These are phyloP conservation scores for Candida tunisiensis DNA, from an alignment of 1,139 yeast species.

Conservation along the genomic window DNA sequence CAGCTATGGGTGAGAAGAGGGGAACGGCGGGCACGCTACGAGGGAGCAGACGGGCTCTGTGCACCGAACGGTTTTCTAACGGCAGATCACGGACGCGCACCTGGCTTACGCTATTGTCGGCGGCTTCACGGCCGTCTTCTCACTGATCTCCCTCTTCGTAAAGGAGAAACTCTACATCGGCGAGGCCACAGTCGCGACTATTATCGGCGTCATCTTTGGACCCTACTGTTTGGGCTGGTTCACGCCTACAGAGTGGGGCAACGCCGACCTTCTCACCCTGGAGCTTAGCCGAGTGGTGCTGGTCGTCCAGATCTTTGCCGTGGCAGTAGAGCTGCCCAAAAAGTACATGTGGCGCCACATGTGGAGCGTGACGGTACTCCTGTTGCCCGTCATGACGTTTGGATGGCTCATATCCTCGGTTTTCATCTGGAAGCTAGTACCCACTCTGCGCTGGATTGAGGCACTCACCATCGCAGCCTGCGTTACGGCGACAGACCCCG, in stretches of 20 bases:
- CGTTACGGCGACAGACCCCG: conserved; percentile 96
- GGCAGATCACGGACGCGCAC: conserved; percentile 46
- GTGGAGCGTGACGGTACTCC: conserved; percentile 60
- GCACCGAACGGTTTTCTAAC: too few species aligned
- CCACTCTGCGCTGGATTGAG: conserved; percentile 62
- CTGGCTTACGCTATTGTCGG: conserved; percentile 88
- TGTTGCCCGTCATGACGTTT: conserved; percentile 84
- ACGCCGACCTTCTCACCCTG: conserved; percentile 67
- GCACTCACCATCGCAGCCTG: conserved; percentile 80
- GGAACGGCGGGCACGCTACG: too few species aligned
- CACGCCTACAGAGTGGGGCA: conserved; percentile 81
- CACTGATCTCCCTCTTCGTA: conserved; percentile 76
- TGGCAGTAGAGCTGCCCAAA: conserved; percentile 89
- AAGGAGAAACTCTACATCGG: conserved; percentile 85
- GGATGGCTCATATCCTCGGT: conserved; percentile 88
- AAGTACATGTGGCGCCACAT: conserved; percentile 88
- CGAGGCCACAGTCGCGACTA: conserved; percentile 88
- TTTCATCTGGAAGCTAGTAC: conserved; percentile 73
- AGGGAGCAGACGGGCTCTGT: too few species aligned
- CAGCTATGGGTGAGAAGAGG: too few species aligned
- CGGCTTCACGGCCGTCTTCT: conserved; percentile 67
- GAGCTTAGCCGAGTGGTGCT: conserved; percentile 80
- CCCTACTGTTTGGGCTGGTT: conserved; percentile 90
- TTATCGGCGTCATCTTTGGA: conserved; percentile 84
- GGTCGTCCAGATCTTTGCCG: conserved; percentile 91